A percentile compares a stretch with the other conserved stretches of the same genome.
Conservation (phyloP, 2,329 filamentous ascomycete species). For the Fusarium tjaetaba region DNA sequence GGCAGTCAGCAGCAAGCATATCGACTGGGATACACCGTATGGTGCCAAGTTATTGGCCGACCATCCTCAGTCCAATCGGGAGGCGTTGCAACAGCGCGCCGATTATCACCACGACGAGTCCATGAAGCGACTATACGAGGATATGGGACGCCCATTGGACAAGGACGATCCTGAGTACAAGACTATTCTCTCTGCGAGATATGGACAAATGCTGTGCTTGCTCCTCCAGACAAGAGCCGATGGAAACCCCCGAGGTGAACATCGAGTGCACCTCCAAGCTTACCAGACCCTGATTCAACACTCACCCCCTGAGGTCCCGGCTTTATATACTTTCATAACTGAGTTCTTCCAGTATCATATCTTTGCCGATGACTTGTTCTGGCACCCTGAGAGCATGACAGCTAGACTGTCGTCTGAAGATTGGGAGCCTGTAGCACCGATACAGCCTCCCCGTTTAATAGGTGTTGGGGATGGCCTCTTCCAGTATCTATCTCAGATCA, state of each 20-base stretch:
- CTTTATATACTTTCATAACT: conserved; percentile 71
- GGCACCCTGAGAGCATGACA: conserved; percentile 54
- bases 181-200: conserved; percentile 63
- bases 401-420: conserved; percentile 55
- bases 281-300: conserved; percentile 77
- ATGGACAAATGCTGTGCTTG: conserved; percentile 71
- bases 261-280: conserved; percentile 80
- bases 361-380: conserved; percentile 70
- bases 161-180: conserved; percentile 56
- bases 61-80: conserved; percentile 57
- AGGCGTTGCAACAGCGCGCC: conserved; percentile 61
- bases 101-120: conserved; percentile 66
- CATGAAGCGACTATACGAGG: conserved; percentile 61
- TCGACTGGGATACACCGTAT: conserved; percentile 68
- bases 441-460: conserved; percentile 68
- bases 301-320: conserved; percentile 69
- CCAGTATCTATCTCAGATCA: conserved; percentile 80
- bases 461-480: conserved; percentile 87
- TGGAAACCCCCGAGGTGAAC: conserved; percentile 70
- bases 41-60: conserved; percentile 62
- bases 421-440: conserved; percentile 54
- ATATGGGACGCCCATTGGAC: conserved; percentile 55
- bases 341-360: conserved; percentile 90
- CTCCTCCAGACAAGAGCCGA: conserved; percentile 67
- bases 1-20: conserved; percentile 82